Evolutionary conservation across 139 green algal species (phyloP).

Genomic region (Parachlorella kessleri): DNA sequence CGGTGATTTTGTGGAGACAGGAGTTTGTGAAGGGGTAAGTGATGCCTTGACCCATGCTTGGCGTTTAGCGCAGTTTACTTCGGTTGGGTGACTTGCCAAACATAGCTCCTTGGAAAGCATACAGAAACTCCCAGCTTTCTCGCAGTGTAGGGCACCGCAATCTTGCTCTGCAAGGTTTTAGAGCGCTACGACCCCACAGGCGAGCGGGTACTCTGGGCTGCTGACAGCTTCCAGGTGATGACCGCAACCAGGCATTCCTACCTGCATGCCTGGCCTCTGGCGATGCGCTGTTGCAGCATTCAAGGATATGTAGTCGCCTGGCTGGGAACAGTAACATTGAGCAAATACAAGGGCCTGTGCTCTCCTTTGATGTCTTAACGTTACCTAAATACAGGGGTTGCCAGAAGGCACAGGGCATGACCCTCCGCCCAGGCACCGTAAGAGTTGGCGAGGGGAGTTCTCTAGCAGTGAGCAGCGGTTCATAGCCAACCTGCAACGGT

Average conservation of each 20-base stretch:
- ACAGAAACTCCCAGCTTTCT: no score
- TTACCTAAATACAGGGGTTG: background rate
- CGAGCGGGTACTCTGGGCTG: background rate
- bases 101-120: no score
- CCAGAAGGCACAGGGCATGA: no score
- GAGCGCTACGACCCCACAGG: background rate
- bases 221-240: background rate
- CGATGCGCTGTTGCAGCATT: background rate
- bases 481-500: no score
- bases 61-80: no score
- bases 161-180: background rate
- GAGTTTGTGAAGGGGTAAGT: no score
- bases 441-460: no score
- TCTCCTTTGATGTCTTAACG: no score
- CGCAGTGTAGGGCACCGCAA: background rate
- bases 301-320: background rate
- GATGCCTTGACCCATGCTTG: no score
- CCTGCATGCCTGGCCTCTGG: background rate
- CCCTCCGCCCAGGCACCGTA: background rate
- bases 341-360: background rate
- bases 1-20: no score
- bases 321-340: background rate
- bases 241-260: background rate
- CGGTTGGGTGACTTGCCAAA: no score
- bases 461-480: no score